These are phyloP conservation scores for Rheum nobile DNA, from an alignment of 148 eudicot genomes.

Conservation along the genomic window DNA sequence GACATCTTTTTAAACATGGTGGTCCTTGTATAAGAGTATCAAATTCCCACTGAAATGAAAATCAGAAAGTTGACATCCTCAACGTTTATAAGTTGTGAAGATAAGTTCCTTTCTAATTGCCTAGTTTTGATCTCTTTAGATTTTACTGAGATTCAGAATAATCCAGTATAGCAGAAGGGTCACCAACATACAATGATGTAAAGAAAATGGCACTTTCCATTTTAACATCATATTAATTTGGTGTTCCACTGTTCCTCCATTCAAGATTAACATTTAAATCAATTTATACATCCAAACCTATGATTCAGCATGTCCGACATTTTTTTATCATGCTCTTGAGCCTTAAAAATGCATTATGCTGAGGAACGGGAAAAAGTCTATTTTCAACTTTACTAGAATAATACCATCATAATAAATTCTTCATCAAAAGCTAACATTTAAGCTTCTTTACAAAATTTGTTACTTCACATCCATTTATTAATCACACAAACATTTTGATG, in stretches of 20 bases:
- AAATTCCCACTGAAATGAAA: not conserved
- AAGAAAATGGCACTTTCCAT: not conserved
- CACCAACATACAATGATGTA: not conserved
- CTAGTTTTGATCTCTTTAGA: not conserved
- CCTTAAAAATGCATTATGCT: not conserved
- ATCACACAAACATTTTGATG: not conserved
- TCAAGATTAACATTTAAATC: not conserved
- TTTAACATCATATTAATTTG: too few relatives aligned
- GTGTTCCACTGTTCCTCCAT: not conserved
- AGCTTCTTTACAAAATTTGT: not conserved
- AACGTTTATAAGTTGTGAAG: not conserved
- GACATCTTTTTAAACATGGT: not conserved
- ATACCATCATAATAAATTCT: not conserved
- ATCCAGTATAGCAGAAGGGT: not conserved
- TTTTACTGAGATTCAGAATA: not conserved
- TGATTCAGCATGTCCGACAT: not conserved
- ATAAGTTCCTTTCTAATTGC: too few relatives aligned
- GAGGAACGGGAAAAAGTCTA: not conserved
- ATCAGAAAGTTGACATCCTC: not conserved
- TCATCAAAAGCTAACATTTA: not conserved
- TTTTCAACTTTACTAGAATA: not conserved
- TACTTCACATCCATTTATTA: not conserved
- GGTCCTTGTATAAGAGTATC: not conserved
- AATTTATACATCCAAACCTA: not conserved
- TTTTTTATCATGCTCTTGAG: too few relatives aligned